phyloP scores from a whole-genome alignment of 225 moss, liverwort and hornwort species.

The Physcomitrium patens region DNA sequence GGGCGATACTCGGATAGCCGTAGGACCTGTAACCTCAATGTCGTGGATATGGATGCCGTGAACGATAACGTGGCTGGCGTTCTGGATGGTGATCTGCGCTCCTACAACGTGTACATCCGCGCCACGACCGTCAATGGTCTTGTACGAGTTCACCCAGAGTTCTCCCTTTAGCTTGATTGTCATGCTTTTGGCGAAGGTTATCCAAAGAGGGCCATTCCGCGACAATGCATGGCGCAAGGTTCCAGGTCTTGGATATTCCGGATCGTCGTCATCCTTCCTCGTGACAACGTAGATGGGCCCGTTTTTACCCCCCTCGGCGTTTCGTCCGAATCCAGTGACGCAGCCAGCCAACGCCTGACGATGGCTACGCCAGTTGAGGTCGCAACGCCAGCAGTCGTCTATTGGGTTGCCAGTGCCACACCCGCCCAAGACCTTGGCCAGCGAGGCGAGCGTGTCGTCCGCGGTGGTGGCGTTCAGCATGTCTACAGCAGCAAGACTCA shows the following conservation, averaged over 20 bases:
- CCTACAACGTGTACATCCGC: constrained; percentile 40
- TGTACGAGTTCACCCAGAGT: constrained; percentile 41
- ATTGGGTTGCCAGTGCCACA: constrained; percentile 52
- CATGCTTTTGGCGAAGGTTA: constrained; percentile 40
- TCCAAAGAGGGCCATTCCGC: constrained; percentile 47
- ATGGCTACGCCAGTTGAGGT: constrained; percentile 43
- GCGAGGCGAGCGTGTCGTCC: constrained; percentile 19
- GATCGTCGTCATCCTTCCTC: constrained; percentile 26
- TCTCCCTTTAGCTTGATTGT: constrained; percentile 35
- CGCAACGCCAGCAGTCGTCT: constrained; percentile 59
- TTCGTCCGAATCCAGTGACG: constrained; percentile 42
- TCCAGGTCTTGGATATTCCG: constrained; percentile 40
- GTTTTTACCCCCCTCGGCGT: constrained; percentile 38
- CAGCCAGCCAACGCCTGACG: constrained; percentile 42
- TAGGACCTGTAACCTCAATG: constrained; percentile 27
- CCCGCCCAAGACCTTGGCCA: constrained; percentile 29
- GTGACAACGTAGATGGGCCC: constrained; percentile 50
- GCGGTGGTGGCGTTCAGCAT: constrained; percentile 3
- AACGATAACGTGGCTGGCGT: constrained; percentile 42
- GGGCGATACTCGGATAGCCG: background rate
- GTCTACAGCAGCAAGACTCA: constrained; percentile 6
- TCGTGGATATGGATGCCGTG: constrained; percentile 50
- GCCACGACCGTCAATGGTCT: constrained; percentile 58
- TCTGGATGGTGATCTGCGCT: constrained; percentile 39
- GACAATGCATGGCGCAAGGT: constrained; percentile 50